These are phyloP conservation scores for Aspergillus viridinutans DNA, from an alignment of 2,329 filamentous ascomycete species.

Conservation along the genomic window DNA sequence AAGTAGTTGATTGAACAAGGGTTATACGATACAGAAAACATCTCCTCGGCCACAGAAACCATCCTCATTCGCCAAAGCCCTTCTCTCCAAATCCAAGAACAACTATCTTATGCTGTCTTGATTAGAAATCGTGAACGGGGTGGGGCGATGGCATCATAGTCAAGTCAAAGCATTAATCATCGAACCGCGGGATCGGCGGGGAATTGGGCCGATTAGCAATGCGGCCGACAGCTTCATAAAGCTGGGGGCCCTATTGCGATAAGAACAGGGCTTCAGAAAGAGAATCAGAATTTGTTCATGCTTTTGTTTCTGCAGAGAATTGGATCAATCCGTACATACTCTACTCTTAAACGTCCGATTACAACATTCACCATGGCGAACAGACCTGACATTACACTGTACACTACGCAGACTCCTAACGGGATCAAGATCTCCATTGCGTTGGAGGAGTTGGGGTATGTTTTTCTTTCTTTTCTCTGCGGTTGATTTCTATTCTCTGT, in stretches of 20 bases:
- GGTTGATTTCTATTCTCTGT: not conserved
- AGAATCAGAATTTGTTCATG: not conserved
- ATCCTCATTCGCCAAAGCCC: not conserved
- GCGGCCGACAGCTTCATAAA: not conserved
- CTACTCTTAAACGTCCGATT: slow-evolving; percentile 6
- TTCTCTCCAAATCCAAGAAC: not conserved
- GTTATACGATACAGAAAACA: not conserved
- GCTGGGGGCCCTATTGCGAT: not conserved
- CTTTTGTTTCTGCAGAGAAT: not conserved
- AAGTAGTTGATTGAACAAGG: not conserved
- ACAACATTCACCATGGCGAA: slow-evolving; percentile 20
- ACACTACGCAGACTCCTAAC: slow-evolving; percentile 80
- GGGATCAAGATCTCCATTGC: slow-evolving; percentile 86
- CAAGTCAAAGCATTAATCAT: slow-evolving; percentile 4
- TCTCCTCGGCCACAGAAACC: not conserved
- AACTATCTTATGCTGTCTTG: not conserved
- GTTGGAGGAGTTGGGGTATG: slow-evolving; percentile 70
- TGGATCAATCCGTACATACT: not conserved
- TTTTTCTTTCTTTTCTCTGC: not conserved
- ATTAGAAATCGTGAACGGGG: not conserved
- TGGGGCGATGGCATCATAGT: not conserved
- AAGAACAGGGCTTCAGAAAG: not conserved
- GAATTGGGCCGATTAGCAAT: not conserved
- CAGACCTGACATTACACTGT: slow-evolving; percentile 67
- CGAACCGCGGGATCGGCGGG: not conserved